Conservation (phyloP, 2,329 filamentous ascomycete genomes). For the Dryadomyces quercivorus region DNA sequence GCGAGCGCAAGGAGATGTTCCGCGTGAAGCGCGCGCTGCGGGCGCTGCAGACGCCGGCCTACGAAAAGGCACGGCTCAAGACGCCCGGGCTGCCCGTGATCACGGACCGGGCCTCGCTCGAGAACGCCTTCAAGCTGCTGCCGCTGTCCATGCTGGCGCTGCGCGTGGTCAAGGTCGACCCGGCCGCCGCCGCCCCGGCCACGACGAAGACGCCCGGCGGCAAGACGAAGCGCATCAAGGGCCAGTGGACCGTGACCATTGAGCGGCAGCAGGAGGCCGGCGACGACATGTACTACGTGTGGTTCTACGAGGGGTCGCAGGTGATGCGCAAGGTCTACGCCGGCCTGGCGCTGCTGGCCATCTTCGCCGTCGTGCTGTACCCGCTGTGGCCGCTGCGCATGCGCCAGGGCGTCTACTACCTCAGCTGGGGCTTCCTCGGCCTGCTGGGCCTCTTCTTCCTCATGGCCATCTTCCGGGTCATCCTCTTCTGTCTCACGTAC, state of each 20-base stretch:
- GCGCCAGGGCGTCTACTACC: slow-evolving; percentile 90
- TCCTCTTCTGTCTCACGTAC: slow-evolving; percentile 87
- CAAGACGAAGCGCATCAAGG: slow-evolving; percentile 81
- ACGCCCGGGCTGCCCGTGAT: slow-evolving; percentile 81
- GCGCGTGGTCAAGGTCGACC: slow-evolving; percentile 73
- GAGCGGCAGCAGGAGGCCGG: slow-evolving; percentile 87
- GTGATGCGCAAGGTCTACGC: slow-evolving; percentile 91
- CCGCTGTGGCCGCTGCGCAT: slow-evolving; percentile 90
- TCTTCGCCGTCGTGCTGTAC: slow-evolving; percentile 87
- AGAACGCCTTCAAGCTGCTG: slow-evolving; percentile 84
- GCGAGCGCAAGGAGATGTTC: slow-evolving; percentile 97
- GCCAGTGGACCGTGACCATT: slow-evolving; percentile 89
- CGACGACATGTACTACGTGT: slow-evolving; percentile 89
- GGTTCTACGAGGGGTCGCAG: slow-evolving; percentile 90
- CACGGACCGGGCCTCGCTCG: slow-evolving; percentile 74
- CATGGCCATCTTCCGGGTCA: slow-evolving; percentile 94
- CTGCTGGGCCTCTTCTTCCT: slow-evolving; percentile 87
- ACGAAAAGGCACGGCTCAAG: slow-evolving; percentile 80
- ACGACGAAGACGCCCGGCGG: slow-evolving; percentile 9
- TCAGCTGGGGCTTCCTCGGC: slow-evolving; percentile 86
- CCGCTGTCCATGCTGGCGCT: slow-evolving; percentile 90
- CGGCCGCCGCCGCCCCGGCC: slow-evolving; percentile 21
- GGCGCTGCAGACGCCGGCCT: slow-evolving; percentile 76
- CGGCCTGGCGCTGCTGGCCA: slow-evolving; percentile 64
- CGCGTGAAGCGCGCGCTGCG: slow-evolving; percentile 94